phyloP scores from a whole-genome alignment of 768 basidiomycete species.

The Mycena amicta region DNA sequence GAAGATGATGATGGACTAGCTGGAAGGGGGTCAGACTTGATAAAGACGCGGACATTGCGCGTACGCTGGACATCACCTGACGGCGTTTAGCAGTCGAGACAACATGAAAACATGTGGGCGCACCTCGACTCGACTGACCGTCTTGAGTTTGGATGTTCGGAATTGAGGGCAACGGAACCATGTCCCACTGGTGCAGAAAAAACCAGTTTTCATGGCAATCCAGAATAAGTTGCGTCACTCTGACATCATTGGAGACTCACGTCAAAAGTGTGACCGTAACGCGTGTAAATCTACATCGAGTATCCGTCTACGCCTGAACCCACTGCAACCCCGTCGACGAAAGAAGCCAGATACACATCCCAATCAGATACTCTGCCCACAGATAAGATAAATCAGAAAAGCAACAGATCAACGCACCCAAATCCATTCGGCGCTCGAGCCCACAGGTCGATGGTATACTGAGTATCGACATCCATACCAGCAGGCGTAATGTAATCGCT shows the following conservation, averaged over 20 bases:
- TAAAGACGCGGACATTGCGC: background rate
- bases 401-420: background rate
- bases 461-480: background rate
- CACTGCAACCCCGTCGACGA: background rate
- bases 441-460: background rate
- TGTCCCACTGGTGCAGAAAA: background rate
- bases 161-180: constrained; percentile 1
- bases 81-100: background rate
- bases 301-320: background rate
- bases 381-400: too few species aligned
- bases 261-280: background rate
- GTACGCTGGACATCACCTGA: background rate
- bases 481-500: too few species aligned
- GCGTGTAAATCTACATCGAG: background rate
- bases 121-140: background rate
- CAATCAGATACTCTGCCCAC: background rate
- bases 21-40: background rate
- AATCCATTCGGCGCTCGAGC: background rate
- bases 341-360: background rate
- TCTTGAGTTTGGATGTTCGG: background rate
- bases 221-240: too few species aligned
- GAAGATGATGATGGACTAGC: background rate
- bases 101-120: background rate
- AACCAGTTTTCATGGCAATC: too few species aligned
- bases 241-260: background rate